phyloP scores from a whole-genome alignment of 768 basidiomycete species.

The Mycena capillaripes region DNA sequence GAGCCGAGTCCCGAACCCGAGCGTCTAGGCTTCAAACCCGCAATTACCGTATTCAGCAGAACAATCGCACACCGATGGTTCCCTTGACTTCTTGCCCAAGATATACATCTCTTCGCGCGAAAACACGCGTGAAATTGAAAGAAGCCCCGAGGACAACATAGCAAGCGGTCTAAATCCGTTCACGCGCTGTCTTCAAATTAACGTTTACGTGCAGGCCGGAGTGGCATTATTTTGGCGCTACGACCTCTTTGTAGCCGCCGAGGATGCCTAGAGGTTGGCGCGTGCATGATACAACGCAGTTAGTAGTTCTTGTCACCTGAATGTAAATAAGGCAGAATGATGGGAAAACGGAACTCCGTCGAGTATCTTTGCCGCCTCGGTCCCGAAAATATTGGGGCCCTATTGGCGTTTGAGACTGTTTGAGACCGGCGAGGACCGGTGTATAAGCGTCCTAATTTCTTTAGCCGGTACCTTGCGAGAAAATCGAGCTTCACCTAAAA shows the following conservation, averaged over 20 bases:
- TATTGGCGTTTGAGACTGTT: no score
- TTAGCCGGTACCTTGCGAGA: background rate
- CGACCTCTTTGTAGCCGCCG: background rate
- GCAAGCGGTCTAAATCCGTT: conserved; percentile 7
- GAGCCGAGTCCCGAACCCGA: background rate
- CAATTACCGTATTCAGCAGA: background rate
- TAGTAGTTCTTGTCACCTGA: background rate
- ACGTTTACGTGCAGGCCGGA: background rate
- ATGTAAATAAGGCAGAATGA: background rate
- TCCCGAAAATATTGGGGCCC: no score
- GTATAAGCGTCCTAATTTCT: background rate
- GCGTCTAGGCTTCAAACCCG: background rate
- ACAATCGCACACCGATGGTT: background rate
- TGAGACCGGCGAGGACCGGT: background rate
- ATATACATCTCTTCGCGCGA: conserved; percentile 13
- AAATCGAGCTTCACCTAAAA: background rate
- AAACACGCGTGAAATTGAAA: conserved; percentile 1
- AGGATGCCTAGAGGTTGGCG: background rate
- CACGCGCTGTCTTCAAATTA: conserved; percentile 12
- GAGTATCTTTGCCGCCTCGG: no score
- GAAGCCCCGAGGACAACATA: conserved; percentile 4
- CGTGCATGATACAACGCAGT: background rate
- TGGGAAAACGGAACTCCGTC: background rate
- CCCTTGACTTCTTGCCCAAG: background rate
- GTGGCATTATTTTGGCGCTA: background rate